These are phyloP conservation scores for Noccaea caerulescens DNA, from an alignment of 345 rosid species.

Conservation along the genomic window DNA sequence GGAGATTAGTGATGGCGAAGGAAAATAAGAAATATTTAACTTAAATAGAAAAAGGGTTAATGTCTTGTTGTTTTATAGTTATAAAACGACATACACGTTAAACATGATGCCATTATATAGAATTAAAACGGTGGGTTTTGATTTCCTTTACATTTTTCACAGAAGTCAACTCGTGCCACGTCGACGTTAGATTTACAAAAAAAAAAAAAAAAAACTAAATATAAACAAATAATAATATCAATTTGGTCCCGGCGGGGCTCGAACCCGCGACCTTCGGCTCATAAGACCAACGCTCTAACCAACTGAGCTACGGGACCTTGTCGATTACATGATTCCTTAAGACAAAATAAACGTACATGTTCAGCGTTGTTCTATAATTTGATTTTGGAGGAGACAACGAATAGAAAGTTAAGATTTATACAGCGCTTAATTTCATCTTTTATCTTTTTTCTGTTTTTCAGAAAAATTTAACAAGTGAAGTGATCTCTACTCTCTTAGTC, in stretches of 20 bases:
- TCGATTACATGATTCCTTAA: rapidly evolving
- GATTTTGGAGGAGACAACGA: background rate
- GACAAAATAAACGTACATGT: background rate
- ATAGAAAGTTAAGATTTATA: background rate
- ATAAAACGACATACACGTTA: no score
- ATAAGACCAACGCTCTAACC: constrained; percentile 99
- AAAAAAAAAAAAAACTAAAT: background rate
- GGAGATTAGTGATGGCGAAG: no score
- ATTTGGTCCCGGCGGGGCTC: constrained; percentile 89
- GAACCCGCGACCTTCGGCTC: constrained; percentile 99
- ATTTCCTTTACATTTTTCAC: no score
- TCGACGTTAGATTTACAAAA: no score
- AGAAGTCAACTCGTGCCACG: no score
- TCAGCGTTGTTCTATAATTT: background rate
- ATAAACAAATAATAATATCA: background rate
- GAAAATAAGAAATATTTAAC: no score
- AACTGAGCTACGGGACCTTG: constrained; percentile 99
- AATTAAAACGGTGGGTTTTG: no score
- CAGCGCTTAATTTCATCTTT: no score
- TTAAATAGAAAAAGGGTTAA: no score
- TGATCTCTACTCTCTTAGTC: background rate
- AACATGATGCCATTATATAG: no score
- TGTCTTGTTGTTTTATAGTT: no score
- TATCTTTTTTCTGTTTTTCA: background rate
- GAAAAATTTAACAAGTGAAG: background rate